phyloP scores from a whole-genome alignment of 1,284 basidiomycete genomes.

The Sutorius eximius region DNA sequence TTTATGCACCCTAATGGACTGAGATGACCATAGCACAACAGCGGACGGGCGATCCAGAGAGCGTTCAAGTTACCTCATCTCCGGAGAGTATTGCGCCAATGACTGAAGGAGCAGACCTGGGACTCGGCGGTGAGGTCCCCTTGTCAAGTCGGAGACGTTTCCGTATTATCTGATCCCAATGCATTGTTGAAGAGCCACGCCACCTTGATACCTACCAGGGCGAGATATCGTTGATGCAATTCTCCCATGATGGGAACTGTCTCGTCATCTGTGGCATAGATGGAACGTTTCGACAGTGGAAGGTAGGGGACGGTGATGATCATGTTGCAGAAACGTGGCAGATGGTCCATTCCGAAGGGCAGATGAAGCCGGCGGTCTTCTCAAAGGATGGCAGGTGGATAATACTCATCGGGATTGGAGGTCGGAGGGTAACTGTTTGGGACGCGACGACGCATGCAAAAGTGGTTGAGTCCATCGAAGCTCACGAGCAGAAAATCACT shows the following conservation, averaged over 20 bases:
- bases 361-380: neutral
- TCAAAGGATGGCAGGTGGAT: slow-evolving; percentile 24
- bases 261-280: slow-evolving; percentile 2
- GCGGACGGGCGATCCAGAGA: neutral
- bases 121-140: neutral
- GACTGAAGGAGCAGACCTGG: neutral
- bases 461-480: slow-evolving; percentile 9
- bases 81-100: neutral
- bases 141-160: neutral
- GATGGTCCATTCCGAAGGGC: neutral
- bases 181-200: slow-evolving; percentile 4
- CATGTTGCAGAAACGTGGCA: neutral
- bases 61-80: neutral
- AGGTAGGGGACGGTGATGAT: neutral
- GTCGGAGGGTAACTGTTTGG: slow-evolving; percentile 14
- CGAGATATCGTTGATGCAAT: slow-evolving; percentile 13
- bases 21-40: slow-evolving; percentile 4
- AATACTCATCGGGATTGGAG: neutral
- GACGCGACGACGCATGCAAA: slow-evolving; percentile 3
- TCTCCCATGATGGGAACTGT: slow-evolving; percentile 10
- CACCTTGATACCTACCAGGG: slow-evolving; percentile 2
- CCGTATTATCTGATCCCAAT: neutral
- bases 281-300: slow-evolving; percentile 13
- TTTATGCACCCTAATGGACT: neutral
- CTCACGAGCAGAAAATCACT: slow-evolving; percentile 18